phyloP scores from a whole-genome alignment of 2,329 filamentous ascomycete genomes.

The Plectosphaerella cucumerina region DNA sequence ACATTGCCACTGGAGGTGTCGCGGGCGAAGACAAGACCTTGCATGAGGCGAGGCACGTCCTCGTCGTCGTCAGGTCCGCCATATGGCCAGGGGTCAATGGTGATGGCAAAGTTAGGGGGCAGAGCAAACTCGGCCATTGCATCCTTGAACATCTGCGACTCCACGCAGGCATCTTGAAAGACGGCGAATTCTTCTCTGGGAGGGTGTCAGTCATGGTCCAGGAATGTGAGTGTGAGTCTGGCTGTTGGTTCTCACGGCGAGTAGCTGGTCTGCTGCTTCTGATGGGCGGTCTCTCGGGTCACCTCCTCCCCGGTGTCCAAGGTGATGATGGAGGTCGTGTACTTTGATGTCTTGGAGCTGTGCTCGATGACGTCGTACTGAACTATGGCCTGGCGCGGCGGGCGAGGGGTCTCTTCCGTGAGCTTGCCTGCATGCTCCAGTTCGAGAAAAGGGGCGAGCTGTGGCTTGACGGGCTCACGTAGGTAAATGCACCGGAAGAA shows the following conservation, averaged over 20 bases:
- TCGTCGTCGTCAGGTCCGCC: slow-evolving; percentile 37
- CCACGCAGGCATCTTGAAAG: slow-evolving; percentile 34
- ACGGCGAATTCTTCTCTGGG: slow-evolving; percentile 32
- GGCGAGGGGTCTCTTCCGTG: slow-evolving; percentile 34
- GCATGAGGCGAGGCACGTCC: slow-evolving; percentile 38
- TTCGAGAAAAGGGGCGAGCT: slow-evolving; percentile 56
- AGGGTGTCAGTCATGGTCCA: neutral
- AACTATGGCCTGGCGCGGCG: slow-evolving; percentile 42
- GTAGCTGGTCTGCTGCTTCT: slow-evolving; percentile 31
- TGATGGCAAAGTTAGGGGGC: slow-evolving; percentile 37
- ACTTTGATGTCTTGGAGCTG: slow-evolving; percentile 18
- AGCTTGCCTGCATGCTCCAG: slow-evolving; percentile 53
- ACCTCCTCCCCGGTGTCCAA: slow-evolving; percentile 25
- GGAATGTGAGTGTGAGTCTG: neutral
- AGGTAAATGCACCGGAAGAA: slow-evolving; percentile 58
- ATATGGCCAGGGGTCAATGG: slow-evolving; percentile 64
- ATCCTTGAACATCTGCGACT: slow-evolving; percentile 40
- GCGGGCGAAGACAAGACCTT: slow-evolving; percentile 45
- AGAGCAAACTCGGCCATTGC: slow-evolving; percentile 42
- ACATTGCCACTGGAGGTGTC: slow-evolving; percentile 36
- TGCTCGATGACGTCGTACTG: slow-evolving; percentile 36
- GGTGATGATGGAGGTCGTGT: slow-evolving; percentile 34
- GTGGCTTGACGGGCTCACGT: slow-evolving; percentile 56
- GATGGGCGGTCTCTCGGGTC: slow-evolving; percentile 19
- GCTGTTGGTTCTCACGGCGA: slow-evolving; percentile 23